Evolutionary conservation across 305 asterid species (phyloP).

Genomic region (Solanum hybrid): DNA sequence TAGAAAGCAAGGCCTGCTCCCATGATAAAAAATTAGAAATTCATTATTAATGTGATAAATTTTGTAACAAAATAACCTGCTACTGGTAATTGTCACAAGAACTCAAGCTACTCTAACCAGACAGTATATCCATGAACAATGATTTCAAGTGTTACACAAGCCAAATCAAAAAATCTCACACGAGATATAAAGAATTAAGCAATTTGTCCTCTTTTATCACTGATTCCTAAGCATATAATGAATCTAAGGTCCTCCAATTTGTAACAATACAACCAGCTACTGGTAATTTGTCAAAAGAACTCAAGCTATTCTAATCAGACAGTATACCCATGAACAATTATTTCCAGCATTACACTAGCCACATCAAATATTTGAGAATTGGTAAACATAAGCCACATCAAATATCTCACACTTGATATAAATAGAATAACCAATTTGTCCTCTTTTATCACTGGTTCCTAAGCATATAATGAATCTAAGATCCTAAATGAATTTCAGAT

Average conservation of each 20-base stretch:
- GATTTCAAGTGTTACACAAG: background rate
- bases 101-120: background rate
- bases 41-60: background rate
- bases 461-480: background rate
- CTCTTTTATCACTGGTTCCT: background rate
- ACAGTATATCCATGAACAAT: background rate
- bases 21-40: conserved; percentile 6
- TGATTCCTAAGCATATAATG: background rate
- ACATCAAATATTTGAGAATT: background rate
- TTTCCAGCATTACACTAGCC: background rate
- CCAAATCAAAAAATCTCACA: background rate
- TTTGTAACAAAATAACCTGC: background rate
- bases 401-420: background rate
- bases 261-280: background rate
- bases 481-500: background rate
- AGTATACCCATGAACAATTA: background rate
- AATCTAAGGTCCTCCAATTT: background rate
- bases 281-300: background rate
- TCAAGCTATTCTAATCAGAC: background rate
- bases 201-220: background rate
- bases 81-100: background rate
- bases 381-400: background rate
- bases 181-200: background rate
- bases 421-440: background rate
- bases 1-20: conserved; percentile 52